Conservation (phyloP, 768 basidiomycete species). For the Boletus pseudo-olivaceus region DNA sequence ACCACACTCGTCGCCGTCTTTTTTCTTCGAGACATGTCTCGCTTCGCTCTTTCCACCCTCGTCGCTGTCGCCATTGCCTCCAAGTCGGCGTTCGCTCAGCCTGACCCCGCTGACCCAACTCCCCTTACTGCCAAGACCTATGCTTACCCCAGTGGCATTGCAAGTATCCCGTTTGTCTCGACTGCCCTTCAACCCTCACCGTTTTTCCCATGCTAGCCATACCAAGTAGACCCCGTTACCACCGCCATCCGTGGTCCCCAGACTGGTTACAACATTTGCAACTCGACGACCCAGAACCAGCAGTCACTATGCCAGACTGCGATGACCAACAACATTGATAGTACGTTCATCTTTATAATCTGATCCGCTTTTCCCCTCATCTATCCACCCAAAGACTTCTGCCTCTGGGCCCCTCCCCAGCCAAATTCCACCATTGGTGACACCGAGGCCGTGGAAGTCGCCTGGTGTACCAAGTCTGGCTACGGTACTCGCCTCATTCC, state of each 20-base stretch:
- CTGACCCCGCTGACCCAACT: constrained; percentile 42
- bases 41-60: constrained; percentile 44
- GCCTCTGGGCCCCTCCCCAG: constrained; percentile 56
- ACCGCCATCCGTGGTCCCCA: constrained; percentile 53
- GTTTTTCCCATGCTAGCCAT: constrained; percentile 37
- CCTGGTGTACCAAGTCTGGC: constrained; percentile 67
- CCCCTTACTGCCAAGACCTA: constrained; percentile 47
- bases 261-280: constrained; percentile 63
- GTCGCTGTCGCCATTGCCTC: constrained; percentile 31
- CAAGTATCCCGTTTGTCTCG: constrained; percentile 15
- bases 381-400: constrained; percentile 54
- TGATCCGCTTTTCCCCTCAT: constrained; percentile 13
- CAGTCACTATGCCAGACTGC: constrained; percentile 66
- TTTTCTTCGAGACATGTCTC: constrained; percentile 40
- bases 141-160: constrained; percentile 42
- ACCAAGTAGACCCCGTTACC: constrained; percentile 44
- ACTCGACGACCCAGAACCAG: constrained; percentile 62
- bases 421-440: constrained; percentile 57
- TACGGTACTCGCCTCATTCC: constrained; percentile 73
- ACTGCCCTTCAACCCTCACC: not conserved
- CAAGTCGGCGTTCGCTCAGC: constrained; percentile 27
- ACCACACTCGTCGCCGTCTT: not conserved
- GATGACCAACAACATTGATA: constrained; percentile 52
- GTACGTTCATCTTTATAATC: constrained; percentile 17
- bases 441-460: constrained; percentile 64